Percentiles rank a stretch among this genome's conserved stretches.
Evolutionary conservation across 2,329 filamentous ascomycete species (phyloP).

Genomic region (Xylariaceae sp.): DNA sequence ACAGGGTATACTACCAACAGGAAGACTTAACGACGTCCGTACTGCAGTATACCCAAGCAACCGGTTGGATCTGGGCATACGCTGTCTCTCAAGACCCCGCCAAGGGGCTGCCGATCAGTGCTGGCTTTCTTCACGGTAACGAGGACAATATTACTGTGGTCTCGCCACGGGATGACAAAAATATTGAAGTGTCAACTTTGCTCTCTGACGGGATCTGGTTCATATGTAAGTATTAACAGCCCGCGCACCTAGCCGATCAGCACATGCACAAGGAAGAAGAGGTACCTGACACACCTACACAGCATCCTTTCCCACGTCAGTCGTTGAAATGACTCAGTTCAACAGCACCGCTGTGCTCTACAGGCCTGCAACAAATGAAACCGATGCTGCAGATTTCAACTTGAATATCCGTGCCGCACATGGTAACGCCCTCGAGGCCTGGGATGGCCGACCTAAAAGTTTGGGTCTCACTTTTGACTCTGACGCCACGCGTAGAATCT

Average conservation of each 20-base stretch:
- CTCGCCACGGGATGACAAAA: constrained; percentile 1
- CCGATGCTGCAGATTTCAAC: neutral
- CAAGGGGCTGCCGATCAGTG: neutral
- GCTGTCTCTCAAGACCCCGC: constrained; percentile 9
- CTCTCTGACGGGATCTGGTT: constrained; percentile 5
- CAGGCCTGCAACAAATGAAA: constrained; percentile 11
- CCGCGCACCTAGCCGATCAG: neutral
- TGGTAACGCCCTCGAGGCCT: constrained; percentile 8
- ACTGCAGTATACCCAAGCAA: constrained; percentile 2
- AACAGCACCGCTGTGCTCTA: too few species aligned
- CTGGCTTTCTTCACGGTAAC: constrained; percentile 7
- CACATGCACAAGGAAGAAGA: neutral
- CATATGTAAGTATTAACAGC: constrained; percentile 6
- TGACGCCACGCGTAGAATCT: constrained; percentile 9
- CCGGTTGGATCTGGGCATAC: constrained; percentile 1
- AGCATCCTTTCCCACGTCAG: too few species aligned
- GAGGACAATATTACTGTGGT: constrained; percentile 6
- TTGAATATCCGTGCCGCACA: neutral
- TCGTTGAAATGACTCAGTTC: too few species aligned
- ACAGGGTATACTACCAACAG: constrained; percentile 12
- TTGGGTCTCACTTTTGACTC: constrained; percentile 12
- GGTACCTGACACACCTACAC: too few species aligned
- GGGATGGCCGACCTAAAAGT: constrained; percentile 9
- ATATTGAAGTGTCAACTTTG: constrained; percentile 10
- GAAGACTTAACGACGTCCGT: constrained; percentile 1